phyloP scores from a whole-genome alignment of 1,284 basidiomycete genomes.

The Ceratobasidium sp. region DNA sequence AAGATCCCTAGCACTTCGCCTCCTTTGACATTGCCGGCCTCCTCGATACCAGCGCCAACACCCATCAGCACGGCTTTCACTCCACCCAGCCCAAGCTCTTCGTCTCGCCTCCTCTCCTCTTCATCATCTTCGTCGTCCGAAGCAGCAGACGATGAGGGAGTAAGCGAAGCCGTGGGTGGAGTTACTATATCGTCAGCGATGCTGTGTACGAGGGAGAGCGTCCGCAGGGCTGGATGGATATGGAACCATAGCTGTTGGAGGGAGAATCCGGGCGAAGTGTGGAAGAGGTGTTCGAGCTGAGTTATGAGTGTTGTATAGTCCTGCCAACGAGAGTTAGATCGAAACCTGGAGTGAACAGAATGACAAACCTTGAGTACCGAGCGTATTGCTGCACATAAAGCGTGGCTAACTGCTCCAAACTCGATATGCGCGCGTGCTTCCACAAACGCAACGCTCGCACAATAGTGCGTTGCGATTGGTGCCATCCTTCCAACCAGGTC shows the following conservation, averaged over 20 bases:
- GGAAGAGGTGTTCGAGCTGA: constrained; percentile 94
- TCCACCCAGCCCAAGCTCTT: constrained; percentile 85
- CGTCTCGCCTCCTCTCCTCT: constrained; percentile 81
- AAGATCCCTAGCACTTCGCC: constrained; percentile 91
- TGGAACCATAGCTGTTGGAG: constrained; percentile 98
- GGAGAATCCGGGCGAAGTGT: constrained; percentile 88
- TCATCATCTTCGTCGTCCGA: constrained; percentile 68
- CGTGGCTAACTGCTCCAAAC: constrained; percentile 95
- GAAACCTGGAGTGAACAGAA: constrained; percentile 21
- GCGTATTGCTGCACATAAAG: constrained; percentile 91
- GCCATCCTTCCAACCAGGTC: constrained; percentile 90
- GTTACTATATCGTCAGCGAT: constrained; percentile 61
- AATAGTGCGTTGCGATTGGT: constrained; percentile 93
- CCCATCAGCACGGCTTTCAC: constrained; percentile 82
- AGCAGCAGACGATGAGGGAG: constrained; percentile 56
- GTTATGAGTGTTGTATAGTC: constrained; percentile 95
- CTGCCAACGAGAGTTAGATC: constrained; percentile 58
- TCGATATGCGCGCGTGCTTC: constrained; percentile 87
- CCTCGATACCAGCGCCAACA: constrained; percentile 63
- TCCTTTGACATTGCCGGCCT: constrained; percentile 78
- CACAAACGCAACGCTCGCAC: constrained; percentile 90
- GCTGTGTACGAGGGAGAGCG: constrained; percentile 83
- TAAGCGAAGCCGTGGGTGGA: constrained; percentile 43
- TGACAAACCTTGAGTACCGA: constrained; percentile 85
- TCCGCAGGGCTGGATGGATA: constrained; percentile 93